phyloP scores from a whole-genome alignment of 202 grass and related monocot genomes.

The Bolboschoenoplectus hybrid region DNA sequence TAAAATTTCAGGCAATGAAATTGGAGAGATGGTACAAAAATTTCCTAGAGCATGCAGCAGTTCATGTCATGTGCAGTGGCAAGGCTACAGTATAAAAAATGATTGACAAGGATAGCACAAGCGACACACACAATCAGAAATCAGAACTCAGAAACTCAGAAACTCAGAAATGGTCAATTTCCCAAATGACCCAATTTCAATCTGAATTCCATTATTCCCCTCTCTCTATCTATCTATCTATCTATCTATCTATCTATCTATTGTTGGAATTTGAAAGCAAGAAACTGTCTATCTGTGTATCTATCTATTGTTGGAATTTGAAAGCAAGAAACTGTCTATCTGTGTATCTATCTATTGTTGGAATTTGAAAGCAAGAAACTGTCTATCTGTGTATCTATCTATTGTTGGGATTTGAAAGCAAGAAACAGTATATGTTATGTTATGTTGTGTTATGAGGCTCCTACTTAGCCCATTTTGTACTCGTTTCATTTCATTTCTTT shows the following conservation, averaged over 20 bases:
- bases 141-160: neutral
- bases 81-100: constrained; percentile 16
- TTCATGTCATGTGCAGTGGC: constrained; percentile 22
- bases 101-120: constrained; percentile 39
- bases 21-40: neutral
- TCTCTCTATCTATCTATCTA: neutral
- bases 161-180: constrained; percentile 27
- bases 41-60: neutral
- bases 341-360: no score
- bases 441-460: no score
- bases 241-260: neutral
- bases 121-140: constrained; percentile 2
- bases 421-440: no score
- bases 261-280: neutral
- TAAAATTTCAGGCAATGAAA: neutral
- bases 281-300: no score
- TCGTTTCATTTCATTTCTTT: no score
- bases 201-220: no score
- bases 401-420: no score
- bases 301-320: no score
- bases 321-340: no score
- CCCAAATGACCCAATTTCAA: neutral
- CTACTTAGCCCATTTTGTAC: no score
- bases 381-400: no score
- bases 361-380: no score